phyloP scores from a whole-genome alignment of 2,329 filamentous ascomycete genomes.

The Fusarium sacchari region DNA sequence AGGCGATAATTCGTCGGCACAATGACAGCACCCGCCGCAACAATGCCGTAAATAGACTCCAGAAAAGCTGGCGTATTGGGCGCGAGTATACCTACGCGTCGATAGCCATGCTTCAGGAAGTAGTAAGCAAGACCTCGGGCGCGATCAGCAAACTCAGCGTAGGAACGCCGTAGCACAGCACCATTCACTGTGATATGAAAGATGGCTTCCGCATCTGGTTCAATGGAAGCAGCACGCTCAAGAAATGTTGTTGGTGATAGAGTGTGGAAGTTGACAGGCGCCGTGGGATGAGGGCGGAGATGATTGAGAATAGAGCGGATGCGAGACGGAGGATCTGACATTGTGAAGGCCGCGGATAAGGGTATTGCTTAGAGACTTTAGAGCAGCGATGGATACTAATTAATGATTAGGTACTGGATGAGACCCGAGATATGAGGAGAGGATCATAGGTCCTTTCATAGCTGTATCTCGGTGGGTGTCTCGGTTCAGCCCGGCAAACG shows the following conservation, averaged over 20 bases:
- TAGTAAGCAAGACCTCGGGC: slow-evolving; percentile 90
- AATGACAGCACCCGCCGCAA: slow-evolving; percentile 81
- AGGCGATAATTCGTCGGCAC: slow-evolving; percentile 73
- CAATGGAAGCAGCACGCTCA: slow-evolving; percentile 85
- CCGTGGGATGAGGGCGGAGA: slow-evolving; percentile 52
- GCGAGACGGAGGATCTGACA: slow-evolving; percentile 73
- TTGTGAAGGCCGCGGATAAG: slow-evolving; percentile 46
- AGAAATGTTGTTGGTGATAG: slow-evolving; percentile 90
- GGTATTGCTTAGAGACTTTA: neutral
- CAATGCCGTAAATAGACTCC: slow-evolving; percentile 88
- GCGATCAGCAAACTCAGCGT: slow-evolving; percentile 84
- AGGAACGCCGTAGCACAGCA: slow-evolving; percentile 77
- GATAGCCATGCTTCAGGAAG: slow-evolving; percentile 76
- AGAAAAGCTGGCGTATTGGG: slow-evolving; percentile 96
- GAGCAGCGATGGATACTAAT: neutral
- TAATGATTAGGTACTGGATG: neutral
- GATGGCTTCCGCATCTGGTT: slow-evolving; percentile 86
- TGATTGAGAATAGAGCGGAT: slow-evolving; percentile 67
- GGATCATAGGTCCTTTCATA: slow-evolving; percentile 37
- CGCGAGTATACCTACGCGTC: slow-evolving; percentile 83
- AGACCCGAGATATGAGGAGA: neutral
- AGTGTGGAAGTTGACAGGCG: slow-evolving; percentile 73
- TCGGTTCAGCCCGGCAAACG: slow-evolving; percentile 45
- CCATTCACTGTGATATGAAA: slow-evolving; percentile 86
- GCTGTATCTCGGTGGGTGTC: slow-evolving; percentile 29